phyloP scores from a whole-genome alignment of 1,284 basidiomycete species.

The Laetiporus sulphureus region DNA sequence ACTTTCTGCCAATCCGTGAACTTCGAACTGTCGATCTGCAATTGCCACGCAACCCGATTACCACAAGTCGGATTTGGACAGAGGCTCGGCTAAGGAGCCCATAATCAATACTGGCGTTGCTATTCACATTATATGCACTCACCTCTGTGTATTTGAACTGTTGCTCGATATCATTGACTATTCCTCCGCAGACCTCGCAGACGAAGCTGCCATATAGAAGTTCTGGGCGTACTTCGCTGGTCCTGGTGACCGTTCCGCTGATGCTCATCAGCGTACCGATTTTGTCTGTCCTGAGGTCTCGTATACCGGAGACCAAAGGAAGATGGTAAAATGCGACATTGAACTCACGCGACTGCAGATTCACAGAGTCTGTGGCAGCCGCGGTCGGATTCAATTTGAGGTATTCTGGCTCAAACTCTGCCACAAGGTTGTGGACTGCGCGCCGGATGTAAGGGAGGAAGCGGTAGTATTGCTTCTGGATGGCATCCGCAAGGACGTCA shows the following conservation, averaged over 20 bases:
- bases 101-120: neutral
- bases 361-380: constrained; percentile 75
- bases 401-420: constrained; percentile 86
- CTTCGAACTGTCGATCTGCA: constrained; percentile 94
- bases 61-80: constrained; percentile 93
- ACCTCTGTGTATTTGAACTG: constrained; percentile 99
- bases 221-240: constrained; percentile 96
- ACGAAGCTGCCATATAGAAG: constrained; percentile 90
- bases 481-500: constrained; percentile 88
- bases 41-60: constrained; percentile 87
- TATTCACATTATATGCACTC: constrained; percentile 5
- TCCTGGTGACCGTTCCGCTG: constrained; percentile 94
- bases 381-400: constrained; percentile 85
- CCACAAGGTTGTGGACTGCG: constrained; percentile 85
- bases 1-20: constrained; percentile 99
- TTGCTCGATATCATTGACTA: constrained; percentile 95
- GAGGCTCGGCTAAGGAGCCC: constrained; percentile 64
- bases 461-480: constrained; percentile 93
- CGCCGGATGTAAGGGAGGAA: constrained; percentile 93
- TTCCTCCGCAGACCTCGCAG: constrained; percentile 83
- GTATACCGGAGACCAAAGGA: constrained; percentile 91
- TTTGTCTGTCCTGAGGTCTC: constrained; percentile 89
- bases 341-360: constrained; percentile 89
- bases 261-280: constrained; percentile 93
- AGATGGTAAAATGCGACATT: constrained; percentile 94